phyloP scores from a whole-genome alignment of 306 rosid species.

The Acacia crassicarpa region DNA sequence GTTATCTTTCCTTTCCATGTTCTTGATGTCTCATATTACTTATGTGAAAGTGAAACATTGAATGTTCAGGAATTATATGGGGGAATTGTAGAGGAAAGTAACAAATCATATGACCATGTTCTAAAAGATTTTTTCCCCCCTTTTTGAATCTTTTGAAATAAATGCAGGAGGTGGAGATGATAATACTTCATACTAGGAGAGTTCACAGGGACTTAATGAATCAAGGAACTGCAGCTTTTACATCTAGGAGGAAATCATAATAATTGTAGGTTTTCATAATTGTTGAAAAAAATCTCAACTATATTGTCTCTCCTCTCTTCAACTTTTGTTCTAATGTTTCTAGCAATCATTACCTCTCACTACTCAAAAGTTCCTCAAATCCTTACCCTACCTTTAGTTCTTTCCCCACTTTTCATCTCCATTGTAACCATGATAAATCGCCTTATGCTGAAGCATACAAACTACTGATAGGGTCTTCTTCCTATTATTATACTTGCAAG shows the following conservation, averaged over 20 bases:
- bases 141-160: neutral
- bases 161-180: constrained; percentile 19
- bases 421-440: neutral
- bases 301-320: too few species aligned
- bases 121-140: too few species aligned
- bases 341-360: neutral
- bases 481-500: neutral
- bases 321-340: neutral
- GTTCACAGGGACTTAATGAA: neutral
- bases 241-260: neutral
- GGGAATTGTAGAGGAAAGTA: neutral
- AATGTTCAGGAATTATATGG: neutral
- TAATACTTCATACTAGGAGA: neutral
- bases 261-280: too few species aligned
- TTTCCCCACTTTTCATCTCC: neutral
- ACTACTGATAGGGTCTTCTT: neutral
- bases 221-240: neutral
- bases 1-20: neutral
- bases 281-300: too few species aligned
- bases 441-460: neutral
- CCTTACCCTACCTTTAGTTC: neutral
- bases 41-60: neutral
- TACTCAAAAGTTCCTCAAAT: too few species aligned
- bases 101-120: neutral
- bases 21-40: neutral